phyloP scores from a whole-genome alignment of 306 rosid genomes.

The Quercus bicolor region DNA sequence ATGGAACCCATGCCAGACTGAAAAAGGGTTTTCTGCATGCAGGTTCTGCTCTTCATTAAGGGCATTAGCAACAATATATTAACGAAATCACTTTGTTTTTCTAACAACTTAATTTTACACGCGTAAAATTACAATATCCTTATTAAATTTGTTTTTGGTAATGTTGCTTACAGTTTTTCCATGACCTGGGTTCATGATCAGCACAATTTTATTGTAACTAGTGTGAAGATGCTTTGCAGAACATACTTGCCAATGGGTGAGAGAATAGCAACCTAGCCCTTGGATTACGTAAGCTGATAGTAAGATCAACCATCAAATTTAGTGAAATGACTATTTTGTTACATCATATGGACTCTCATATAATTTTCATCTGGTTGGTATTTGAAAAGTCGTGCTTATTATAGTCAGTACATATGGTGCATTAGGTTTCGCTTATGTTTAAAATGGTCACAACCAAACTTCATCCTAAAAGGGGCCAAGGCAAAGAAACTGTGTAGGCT shows the following conservation, averaged over 20 bases:
- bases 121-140: background rate
- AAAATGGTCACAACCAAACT: too few relatives aligned
- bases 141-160: background rate
- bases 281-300: too few relatives aligned
- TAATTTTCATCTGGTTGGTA: too few relatives aligned
- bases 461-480: too few relatives aligned
- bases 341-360: background rate
- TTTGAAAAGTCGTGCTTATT: too few relatives aligned
- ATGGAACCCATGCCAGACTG: background rate
- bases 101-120: background rate
- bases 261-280: background rate
- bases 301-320: background rate
- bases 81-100: background rate
- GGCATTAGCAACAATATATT: background rate
- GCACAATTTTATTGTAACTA: background rate
- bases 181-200: background rate
- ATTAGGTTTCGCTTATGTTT: too few relatives aligned
- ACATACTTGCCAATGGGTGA: background rate
- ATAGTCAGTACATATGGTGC: too few relatives aligned
- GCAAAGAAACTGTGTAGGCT: too few relatives aligned
- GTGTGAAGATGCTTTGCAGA: background rate
- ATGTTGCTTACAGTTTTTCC: background rate
- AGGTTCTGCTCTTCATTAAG: conserved; percentile 4
- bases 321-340: background rate
- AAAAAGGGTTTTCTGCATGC: background rate